A percentile compares a stretch with the other conserved stretches of the same genome.
Evolutionary conservation across 2,329 filamentous ascomycete genomes (phyloP).

Genomic region (Aspergillus jensenii): DNA sequence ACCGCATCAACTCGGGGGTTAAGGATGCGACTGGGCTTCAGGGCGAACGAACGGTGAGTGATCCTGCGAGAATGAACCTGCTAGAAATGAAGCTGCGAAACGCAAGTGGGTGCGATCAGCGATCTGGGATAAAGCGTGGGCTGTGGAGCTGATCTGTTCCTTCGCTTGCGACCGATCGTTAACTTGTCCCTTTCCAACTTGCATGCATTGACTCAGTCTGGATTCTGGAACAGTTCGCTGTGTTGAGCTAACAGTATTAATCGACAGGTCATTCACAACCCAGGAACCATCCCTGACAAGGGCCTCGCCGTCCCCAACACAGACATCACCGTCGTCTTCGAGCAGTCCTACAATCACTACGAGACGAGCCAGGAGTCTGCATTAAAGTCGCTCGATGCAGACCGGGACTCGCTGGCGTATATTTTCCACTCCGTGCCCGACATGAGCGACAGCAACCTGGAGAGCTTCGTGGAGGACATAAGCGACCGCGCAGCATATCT

Average conservation of each 20-base stretch:
- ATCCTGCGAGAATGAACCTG: too few relatives aligned
- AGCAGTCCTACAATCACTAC: constrained; percentile 14
- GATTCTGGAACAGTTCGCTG: background rate
- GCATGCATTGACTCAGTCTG: background rate
- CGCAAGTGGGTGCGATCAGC: background rate
- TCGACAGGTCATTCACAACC: constrained; percentile 17
- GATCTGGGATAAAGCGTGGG: background rate
- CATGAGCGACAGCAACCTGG: constrained; percentile 6
- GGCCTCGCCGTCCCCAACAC: constrained; percentile 7
- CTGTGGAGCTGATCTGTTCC: background rate
- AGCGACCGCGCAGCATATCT: constrained; percentile 14
- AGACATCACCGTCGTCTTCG: constrained; percentile 15
- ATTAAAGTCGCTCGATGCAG: background rate
- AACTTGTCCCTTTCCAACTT: background rate
- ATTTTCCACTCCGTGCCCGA: constrained; percentile 14
- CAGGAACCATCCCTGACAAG: constrained; percentile 14
- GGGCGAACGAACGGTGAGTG: constrained; percentile 12
- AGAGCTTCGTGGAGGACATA: constrained; percentile 8
- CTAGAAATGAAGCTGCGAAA: background rate
- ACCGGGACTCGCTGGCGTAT: constrained; percentile 9
- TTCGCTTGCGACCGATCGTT: background rate
- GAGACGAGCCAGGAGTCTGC: background rate
- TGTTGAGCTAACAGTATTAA: background rate
- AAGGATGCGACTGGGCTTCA: constrained; percentile 13
- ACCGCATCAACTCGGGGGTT: constrained; percentile 16